Base-by-base conservation (phyloP, 768 basidiomycete genomes). In the Crassisporium funariophilum region DNA sequence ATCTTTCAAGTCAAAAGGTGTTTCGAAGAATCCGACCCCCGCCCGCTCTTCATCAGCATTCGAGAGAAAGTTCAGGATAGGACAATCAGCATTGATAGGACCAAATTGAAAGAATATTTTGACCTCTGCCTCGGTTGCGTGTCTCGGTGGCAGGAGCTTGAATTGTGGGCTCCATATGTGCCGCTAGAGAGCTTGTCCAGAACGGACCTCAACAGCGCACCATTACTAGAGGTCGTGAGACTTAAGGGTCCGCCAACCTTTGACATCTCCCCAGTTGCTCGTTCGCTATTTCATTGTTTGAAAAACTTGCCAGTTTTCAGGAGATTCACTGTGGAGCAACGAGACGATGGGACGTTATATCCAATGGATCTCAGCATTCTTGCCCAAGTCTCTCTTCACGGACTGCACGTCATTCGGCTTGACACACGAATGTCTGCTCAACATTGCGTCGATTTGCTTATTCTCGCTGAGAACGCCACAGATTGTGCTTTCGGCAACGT, bases 401-500 rank as follows among this genome's bases (percentile, higher is more conserved):
- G 24, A 17, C 17, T 50, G 6, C 45, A 33, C 16, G n/a, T 34
- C 11, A 15, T 50, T 5, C 44, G 37, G 17, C 12, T 50, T 10
- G 49, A 50, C 23, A 38, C 33, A 44, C 33, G 46, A 25, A 24
- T 50, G 17, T 15, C 38, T 6, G 44, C 42, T 9, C 29, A 34
- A 13, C 34, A 46, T 7, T 50, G 49, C 20, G 35, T 37, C 23
- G 33, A 35, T 13, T 11, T 50, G 4, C 44, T 50, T 10, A 24
- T 21, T 4, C 21, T n/a, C 6, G 41, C 35, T 13, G 21, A 10
- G 4, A 24, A 22, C 10, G 23, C 44, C 13, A 22, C 9, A 19
- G 41, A 49, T 2, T 49, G 48, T 16, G 25, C 33, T 5, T 49
- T 49, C 25, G 42, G 41, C n/a, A 44, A 49, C 24, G 35, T 49